Conservation (phyloP, 78 protist species). For the Bigelowiella natans region DNA sequence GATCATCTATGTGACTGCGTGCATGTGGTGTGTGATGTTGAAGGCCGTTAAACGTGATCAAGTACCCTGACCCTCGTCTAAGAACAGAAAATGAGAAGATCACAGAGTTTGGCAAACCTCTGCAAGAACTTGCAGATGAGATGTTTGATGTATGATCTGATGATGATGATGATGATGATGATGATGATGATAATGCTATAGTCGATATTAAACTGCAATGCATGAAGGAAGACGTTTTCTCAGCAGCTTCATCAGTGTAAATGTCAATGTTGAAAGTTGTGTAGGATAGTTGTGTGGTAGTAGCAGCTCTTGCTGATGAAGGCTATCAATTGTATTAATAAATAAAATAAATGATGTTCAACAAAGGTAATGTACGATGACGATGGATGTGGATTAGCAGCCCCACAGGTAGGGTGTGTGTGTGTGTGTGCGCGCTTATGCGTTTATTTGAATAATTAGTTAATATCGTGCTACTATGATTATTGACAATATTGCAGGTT, state of each 20-base stretch:
- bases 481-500: not conserved
- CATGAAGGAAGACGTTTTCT: too few relatives aligned
- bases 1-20: too few relatives aligned
- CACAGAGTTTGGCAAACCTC: not conserved
- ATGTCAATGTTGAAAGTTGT: too few relatives aligned
- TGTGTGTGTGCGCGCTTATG: not conserved
- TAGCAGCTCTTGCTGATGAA: too few relatives aligned
- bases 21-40: too few relatives aligned
- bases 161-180: too few relatives aligned
- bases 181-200: too few relatives aligned
- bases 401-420: not conserved
- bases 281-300: too few relatives aligned
- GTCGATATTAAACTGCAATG: too few relatives aligned
- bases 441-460: not conserved
- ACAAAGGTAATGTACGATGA: not conserved
- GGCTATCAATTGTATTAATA: too few relatives aligned
- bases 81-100: not conserved
- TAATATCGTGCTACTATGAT: not conserved
- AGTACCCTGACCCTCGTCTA: not conserved
- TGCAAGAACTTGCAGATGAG: not conserved
- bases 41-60: not conserved
- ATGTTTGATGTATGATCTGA: not conserved
- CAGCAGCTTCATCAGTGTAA: too few relatives aligned
- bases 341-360: too few relatives aligned
- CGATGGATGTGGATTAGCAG: not conserved